Conservation (phyloP, 208 protist species). For the Leishmania braziliensis region DNA sequence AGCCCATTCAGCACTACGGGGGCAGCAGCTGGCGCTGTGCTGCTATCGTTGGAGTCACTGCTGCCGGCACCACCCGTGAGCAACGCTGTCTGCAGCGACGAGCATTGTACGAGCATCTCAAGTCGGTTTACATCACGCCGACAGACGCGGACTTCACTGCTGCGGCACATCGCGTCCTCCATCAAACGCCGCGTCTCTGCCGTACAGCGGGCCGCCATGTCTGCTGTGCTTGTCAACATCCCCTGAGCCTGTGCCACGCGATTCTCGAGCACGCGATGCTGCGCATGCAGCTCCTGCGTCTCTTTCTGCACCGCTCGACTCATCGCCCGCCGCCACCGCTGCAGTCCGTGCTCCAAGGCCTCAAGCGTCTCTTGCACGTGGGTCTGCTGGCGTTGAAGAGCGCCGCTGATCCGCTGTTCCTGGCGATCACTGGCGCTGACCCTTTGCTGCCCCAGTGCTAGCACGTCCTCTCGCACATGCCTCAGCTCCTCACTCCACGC, state of each 20-base stretch:
- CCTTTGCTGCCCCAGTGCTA: constrained; percentile 28
- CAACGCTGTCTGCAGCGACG: constrained; percentile 2
- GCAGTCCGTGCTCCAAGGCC: constrained; percentile 42
- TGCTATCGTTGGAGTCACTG: neutral
- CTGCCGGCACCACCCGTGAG: neutral
- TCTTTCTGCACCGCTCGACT: constrained; percentile 29
- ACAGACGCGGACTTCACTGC: constrained; percentile 61
- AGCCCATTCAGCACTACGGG: constrained; percentile 8
- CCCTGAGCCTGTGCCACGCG: constrained; percentile 65
- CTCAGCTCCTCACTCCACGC: constrained; percentile 39
- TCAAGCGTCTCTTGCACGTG: constrained; percentile 43
- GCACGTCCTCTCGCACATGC: constrained; percentile 43
- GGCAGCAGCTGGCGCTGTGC: neutral
- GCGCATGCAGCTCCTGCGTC: constrained; percentile 17
- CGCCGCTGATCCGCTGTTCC: constrained; percentile 53
- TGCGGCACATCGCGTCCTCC: constrained; percentile 48
- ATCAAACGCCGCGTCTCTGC: constrained; percentile 49
- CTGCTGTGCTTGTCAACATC: constrained; percentile 38
- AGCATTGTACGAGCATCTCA: constrained; percentile 68
- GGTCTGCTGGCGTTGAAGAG: constrained; percentile 51
- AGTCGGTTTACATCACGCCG: constrained; percentile 76
- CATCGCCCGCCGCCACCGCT: constrained; percentile 42
- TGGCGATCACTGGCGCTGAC: constrained; percentile 7
- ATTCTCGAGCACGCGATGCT: constrained; percentile 40
- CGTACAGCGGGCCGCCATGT: constrained; percentile 39